phyloP scores from a whole-genome alignment of 1,284 basidiomycete species.

The Phenoliferia sp. region DNA sequence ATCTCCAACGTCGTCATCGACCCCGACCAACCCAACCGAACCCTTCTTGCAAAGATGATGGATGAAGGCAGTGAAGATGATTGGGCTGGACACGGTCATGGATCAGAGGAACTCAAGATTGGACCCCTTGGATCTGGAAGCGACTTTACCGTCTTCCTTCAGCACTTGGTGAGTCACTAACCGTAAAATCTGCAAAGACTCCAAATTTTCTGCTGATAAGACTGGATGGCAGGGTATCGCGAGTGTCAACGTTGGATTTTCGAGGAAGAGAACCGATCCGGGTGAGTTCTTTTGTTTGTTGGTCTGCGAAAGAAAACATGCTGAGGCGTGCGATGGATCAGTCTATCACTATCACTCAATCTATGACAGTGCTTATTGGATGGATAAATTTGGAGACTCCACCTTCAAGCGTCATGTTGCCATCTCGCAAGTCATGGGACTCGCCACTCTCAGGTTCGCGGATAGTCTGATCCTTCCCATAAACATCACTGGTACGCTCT shows the following conservation, averaged over 20 bases:
- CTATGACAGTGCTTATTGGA: slow-evolving; percentile 71
- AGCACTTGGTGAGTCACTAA: no score
- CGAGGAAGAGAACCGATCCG: slow-evolving; percentile 50
- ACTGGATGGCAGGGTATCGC: no score
- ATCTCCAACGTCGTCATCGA: slow-evolving; percentile 66
- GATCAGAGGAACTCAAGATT: neutral
- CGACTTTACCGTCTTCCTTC: slow-evolving; percentile 70
- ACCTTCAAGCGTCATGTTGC: slow-evolving; percentile 69
- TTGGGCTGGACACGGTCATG: neutral
- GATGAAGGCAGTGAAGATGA: slow-evolving; percentile 6
- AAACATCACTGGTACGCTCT: slow-evolving; percentile 56
- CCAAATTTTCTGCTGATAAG: no score
- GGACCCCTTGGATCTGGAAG: slow-evolving; percentile 28
- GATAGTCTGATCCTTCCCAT: slow-evolving; percentile 60
- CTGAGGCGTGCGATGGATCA: neutral
- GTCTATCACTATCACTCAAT: slow-evolving; percentile 43
- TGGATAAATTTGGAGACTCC: slow-evolving; percentile 68
- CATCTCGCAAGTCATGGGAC: slow-evolving; percentile 53
- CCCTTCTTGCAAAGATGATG: slow-evolving; percentile 42
- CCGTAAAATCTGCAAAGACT: no score
- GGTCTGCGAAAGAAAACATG: neutral
- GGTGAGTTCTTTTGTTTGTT: slow-evolving; percentile 25
- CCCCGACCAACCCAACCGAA: slow-evolving; percentile 39
- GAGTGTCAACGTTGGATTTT: slow-evolving; percentile 41
- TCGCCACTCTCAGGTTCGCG: slow-evolving; percentile 55